Base-by-base conservation (phyloP, 2,329 filamentous ascomycete genomes). In the Pseudogymnoascus pannorum region DNA sequence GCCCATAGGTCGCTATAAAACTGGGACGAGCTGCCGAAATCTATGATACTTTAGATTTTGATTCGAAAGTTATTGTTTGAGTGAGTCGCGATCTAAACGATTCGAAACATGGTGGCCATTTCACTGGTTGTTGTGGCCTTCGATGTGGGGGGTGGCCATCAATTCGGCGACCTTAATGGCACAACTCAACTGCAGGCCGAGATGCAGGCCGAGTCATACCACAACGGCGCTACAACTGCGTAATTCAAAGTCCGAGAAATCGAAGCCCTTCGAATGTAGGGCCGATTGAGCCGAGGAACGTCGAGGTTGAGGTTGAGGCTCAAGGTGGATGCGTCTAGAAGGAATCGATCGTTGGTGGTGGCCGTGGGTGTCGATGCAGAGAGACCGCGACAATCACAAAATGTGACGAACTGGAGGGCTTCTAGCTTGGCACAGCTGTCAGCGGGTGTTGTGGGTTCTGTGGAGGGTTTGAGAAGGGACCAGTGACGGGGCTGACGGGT, bases 161-260 rank as follows among this genome's bases (percentile, higher is more conserved):
- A 26, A 48, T 7, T 60, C 40, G 18, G 18, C 42, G 29, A 31
- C 29, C 48, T 9, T 4, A 31, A 14, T 16, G 26, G 48, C 48
- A 20, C 48, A 54, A 33, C 5, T 54, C 11, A 31, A 54, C 48
- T 54, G 24, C 48, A 54, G 26, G 48, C 26, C 24, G 48, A 18
- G 48, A 54, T 54, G 48, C 48, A 54, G 48, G 48, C 48, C 48
- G 48, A 54, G 48, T 54, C 48, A 54, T 54, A 54, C 48, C n/a
- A 16, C n/a, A 54, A 54, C 48, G 24, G 48, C 48, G 48, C 48
- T 31, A 54, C 48, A 26, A 54, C n/a, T 18, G 48, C 16, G 48
- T 9, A 54, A 54, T 54, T 54, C 26, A 54, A 54, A 54, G 48
- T 12, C n/a, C 48, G 26, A 54, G 16, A 54, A 54, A 8, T 5